Evolutionary conservation across 345 rosid genomes (phyloP).

Genomic region (Ailanthus altissimus): DNA sequence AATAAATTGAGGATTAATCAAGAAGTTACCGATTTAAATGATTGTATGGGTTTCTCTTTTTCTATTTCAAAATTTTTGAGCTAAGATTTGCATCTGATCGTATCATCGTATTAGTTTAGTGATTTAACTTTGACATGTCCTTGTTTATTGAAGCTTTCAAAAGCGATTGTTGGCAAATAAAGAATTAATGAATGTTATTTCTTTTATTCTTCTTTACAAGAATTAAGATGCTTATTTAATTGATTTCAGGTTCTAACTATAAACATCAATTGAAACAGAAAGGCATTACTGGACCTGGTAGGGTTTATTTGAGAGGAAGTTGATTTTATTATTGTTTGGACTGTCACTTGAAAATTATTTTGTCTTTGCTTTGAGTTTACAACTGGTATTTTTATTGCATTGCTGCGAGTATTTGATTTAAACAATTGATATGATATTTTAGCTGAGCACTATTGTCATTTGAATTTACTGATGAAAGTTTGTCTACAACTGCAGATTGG

Average conservation of each 20-base stretch:
- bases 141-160: not conserved
- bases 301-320: not conserved
- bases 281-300: not conserved
- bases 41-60: not conserved
- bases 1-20: not conserved
- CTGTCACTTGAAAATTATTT: not conserved
- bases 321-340: not conserved
- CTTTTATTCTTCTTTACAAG: not conserved
- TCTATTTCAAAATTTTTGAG: not conserved
- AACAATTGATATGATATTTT: not conserved
- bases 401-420: not conserved
- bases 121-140: not conserved
- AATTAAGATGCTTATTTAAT: not conserved
- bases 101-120: not conserved
- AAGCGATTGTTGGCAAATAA: not conserved
- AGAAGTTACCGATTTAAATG: not conserved
- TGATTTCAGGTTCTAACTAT: not conserved
- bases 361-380: not conserved
- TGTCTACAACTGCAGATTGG: slow-evolving; percentile 18
- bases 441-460: too few relatives aligned
- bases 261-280: too few relatives aligned
- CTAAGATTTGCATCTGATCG: not conserved
- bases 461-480: slow-evolving; percentile 10
- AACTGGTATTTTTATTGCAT: not conserved
- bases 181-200: not conserved